Percentiles rank a stretch among this genome's conserved stretches.
Conservation (phyloP, 331 rosid species). For the Dryas integrifolia region DNA sequence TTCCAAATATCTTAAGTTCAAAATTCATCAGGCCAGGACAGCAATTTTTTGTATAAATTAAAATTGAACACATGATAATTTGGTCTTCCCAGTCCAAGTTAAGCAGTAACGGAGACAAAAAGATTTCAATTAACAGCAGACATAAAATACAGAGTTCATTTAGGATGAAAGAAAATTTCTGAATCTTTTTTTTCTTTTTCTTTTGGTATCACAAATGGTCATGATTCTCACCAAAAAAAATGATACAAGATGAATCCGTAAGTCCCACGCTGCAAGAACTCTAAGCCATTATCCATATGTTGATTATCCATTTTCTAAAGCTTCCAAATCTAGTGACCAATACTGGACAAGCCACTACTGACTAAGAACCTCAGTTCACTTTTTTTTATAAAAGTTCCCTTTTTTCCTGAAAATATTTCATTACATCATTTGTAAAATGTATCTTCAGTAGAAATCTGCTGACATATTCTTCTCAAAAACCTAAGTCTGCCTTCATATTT, state of each 20-base stretch:
- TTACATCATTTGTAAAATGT: neutral
- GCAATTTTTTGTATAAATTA: neutral
- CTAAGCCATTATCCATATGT: neutral
- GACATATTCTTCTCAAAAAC: neutral
- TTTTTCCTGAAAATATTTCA: neutral
- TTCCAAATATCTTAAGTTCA: neutral
- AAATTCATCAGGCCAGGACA: constrained; percentile 1
- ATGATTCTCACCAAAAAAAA: neutral
- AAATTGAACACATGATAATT: neutral
- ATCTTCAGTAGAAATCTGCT: neutral
- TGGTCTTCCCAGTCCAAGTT: neutral
- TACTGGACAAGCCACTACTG: neutral
- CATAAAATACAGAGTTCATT: neutral
- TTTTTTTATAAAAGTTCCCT: too few relatives aligned
- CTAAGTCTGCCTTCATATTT: neutral
- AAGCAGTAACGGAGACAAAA: neutral
- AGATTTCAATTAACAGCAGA: neutral
- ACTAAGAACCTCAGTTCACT: neutral
- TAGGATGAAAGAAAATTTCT: neutral
- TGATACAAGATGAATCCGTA: neutral
- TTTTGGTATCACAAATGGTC: neutral
- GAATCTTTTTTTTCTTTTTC: neutral
- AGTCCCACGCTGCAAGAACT: neutral
- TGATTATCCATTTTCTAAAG: neutral
- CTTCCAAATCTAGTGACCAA: neutral